phyloP scores from a whole-genome alignment of 305 asterid genomes.

The Lippia alba region DNA sequence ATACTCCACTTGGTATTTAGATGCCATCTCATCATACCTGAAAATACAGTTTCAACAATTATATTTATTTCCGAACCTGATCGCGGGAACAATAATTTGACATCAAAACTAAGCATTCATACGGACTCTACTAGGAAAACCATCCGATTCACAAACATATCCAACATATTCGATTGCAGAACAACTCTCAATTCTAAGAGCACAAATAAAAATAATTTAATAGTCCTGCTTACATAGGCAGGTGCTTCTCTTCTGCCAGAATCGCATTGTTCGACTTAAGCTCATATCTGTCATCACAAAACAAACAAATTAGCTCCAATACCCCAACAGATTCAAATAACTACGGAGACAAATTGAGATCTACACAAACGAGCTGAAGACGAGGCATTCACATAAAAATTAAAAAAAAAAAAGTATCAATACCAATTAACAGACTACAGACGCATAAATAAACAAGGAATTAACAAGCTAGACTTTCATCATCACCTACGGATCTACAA shows the following conservation, averaged over 20 bases:
- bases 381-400: slow-evolving; percentile 6
- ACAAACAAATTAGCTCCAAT: slow-evolving; percentile 20
- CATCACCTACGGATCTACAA: slow-evolving; percentile 25
- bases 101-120: slow-evolving; percentile 1
- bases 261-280: slow-evolving; percentile 68
- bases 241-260: slow-evolving; percentile 80
- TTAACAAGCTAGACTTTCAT: slow-evolving; percentile 2
- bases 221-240: slow-evolving; percentile 59
- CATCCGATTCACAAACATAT: neutral
- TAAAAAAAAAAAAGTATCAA: neutral
- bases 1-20: slow-evolving; percentile 68
- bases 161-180: neutral
- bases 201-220: neutral
- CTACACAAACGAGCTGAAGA: slow-evolving; percentile 9
- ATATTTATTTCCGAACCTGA: neutral
- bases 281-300: slow-evolving; percentile 49
- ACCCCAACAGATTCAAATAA: slow-evolving; percentile 4
- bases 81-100: neutral
- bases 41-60: slow-evolving; percentile 24
- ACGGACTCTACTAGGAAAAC: slow-evolving; percentile 17
- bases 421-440: neutral
- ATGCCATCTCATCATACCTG: slow-evolving; percentile 79
- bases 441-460: neutral
- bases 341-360: slow-evolving; percentile 2
- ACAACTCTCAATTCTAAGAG: neutral